Evolutionary conservation across 1,284 basidiomycete genomes (phyloP).

Genomic region (Apiotrichum gracile): DNA sequence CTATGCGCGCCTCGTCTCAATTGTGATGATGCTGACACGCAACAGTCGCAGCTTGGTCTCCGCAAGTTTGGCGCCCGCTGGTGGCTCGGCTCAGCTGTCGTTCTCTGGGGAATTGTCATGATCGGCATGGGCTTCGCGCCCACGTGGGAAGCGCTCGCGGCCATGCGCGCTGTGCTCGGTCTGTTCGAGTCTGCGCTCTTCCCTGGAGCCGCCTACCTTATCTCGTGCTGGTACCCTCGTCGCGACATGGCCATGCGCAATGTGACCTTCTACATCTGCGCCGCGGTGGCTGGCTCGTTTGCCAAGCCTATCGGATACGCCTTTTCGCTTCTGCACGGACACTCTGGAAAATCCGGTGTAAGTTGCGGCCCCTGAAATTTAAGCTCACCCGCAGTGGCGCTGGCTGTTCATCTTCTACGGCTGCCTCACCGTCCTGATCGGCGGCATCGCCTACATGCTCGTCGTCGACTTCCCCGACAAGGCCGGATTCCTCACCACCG

Average conservation of each 20-base stretch:
- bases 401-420: constrained; percentile 12
- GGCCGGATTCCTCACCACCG: constrained; percentile 5
- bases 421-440: constrained; percentile 1
- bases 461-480: constrained; percentile 13
- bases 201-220: constrained; percentile 46
- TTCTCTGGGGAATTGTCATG: constrained; percentile 46
- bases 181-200: constrained; percentile 42
- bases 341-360: background rate
- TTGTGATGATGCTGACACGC: background rate
- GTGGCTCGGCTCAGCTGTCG: constrained; percentile 12
- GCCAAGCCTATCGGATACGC: constrained; percentile 9
- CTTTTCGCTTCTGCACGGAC: constrained; percentile 9
- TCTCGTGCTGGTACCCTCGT: constrained; percentile 50
- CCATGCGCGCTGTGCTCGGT: constrained; percentile 47
- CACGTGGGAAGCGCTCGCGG: constrained; percentile 41
- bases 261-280: constrained; percentile 46
- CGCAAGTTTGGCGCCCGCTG: constrained; percentile 17
- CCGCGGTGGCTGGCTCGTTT: constrained; percentile 15
- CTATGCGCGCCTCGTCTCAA: background rate
- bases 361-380: no score
- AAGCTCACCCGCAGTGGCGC: no score
- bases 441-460: background rate
- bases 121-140: constrained; percentile 42
- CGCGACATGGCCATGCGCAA: constrained; percentile 44
- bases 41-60: constrained; percentile 26